A percentile compares a stretch with the other conserved stretches of the same genome.
phyloP scores from a whole-genome alignment of 1,139 yeast species.

The Nadsonia starkeyi-henricii region DNA sequence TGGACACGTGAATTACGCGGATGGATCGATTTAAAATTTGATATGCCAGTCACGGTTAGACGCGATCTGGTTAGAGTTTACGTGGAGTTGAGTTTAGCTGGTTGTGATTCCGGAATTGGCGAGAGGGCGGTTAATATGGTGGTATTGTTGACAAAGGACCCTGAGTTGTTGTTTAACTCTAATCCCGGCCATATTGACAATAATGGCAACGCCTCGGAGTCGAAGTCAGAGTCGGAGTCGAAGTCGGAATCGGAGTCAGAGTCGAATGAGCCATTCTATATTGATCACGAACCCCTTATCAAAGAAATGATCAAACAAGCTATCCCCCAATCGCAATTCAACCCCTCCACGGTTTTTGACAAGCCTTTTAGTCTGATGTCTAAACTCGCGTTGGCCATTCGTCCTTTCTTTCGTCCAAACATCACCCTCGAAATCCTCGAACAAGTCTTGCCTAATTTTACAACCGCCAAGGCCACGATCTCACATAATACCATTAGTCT shows the following conservation, averaged over 20 bases:
- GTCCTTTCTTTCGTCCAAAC: slow-evolving; percentile 29
- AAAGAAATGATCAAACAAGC: slow-evolving; percentile 14
- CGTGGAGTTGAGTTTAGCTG: slow-evolving; percentile 56
- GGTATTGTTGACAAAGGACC: slow-evolving; percentile 31
- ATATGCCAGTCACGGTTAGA: slow-evolving; percentile 57
- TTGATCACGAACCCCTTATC: slow-evolving; percentile 18
- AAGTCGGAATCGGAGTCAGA: too few relatives aligned
- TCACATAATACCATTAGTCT: slow-evolving; percentile 39
- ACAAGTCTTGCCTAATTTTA: slow-evolving; percentile 32
- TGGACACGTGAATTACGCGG: slow-evolving; percentile 84
- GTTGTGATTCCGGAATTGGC: slow-evolving; percentile 58
- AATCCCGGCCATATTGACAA: slow-evolving; percentile 5
- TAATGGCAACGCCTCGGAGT: slow-evolving; percentile 2
- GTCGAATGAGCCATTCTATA: slow-evolving; percentile 11
- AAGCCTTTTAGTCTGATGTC: slow-evolving; percentile 32
- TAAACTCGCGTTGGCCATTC: slow-evolving; percentile 34
- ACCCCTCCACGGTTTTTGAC: slow-evolving; percentile 15
- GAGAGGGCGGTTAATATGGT: slow-evolving; percentile 55
- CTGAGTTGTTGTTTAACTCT: slow-evolving; percentile 11
- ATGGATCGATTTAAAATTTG: slow-evolving; percentile 70
- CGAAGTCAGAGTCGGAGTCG: too few relatives aligned
- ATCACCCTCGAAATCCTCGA: slow-evolving; percentile 26
- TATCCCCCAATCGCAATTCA: slow-evolving; percentile 12
- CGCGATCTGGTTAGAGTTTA: slow-evolving; percentile 54
- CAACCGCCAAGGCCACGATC: slow-evolving; percentile 28